Percentiles rank a stretch among this genome's conserved stretches.
phyloP scores from a whole-genome alignment of 139 green algal genomes.

The Chlorella sp. region DNA sequence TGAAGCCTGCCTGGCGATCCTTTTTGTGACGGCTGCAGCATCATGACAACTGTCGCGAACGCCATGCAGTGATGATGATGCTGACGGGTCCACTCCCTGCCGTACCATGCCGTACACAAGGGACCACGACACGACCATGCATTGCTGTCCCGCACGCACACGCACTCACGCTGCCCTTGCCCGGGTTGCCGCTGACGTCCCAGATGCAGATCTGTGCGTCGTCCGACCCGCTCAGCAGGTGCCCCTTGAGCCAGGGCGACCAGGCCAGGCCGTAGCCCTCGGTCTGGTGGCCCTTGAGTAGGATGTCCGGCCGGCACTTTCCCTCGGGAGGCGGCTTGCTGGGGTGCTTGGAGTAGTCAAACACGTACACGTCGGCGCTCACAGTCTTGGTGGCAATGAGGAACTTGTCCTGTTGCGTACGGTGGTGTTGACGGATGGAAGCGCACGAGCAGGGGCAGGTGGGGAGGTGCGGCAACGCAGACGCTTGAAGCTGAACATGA shows the following conservation, averaged over 20 bases:
- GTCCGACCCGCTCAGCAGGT: constrained; percentile 92
- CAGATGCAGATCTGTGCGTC: constrained; percentile 98
- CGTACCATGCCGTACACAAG: no score
- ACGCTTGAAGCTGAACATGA: neutral
- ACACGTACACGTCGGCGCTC: constrained; percentile 83
- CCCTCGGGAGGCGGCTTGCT: constrained; percentile 78
- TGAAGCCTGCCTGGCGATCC: no score
- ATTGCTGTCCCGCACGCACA: no score
- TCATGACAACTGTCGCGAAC: no score
- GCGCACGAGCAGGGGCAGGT: neutral
- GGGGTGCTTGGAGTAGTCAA: constrained; percentile 96
- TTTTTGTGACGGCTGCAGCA: no score
- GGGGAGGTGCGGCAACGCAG: neutral
- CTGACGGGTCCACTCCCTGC: no score
- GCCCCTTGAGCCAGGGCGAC: constrained; percentile 67
- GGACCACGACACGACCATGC: no score
- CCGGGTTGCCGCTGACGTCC: constrained; percentile 72
- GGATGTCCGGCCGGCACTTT: constrained; percentile 81
- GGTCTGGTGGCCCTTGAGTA: constrained; percentile 76
- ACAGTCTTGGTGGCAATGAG: constrained; percentile 98
- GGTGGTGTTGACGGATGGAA: no score
- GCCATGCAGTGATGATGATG: no score
- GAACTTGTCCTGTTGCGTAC: constrained; percentile 89
- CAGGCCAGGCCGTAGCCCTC: constrained; percentile 97
- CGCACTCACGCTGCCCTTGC: constrained; percentile 5